Evolutionary conservation across 2,329 filamentous ascomycete genomes (phyloP).

Genomic region (Westerdykella aurantiaca): DNA sequence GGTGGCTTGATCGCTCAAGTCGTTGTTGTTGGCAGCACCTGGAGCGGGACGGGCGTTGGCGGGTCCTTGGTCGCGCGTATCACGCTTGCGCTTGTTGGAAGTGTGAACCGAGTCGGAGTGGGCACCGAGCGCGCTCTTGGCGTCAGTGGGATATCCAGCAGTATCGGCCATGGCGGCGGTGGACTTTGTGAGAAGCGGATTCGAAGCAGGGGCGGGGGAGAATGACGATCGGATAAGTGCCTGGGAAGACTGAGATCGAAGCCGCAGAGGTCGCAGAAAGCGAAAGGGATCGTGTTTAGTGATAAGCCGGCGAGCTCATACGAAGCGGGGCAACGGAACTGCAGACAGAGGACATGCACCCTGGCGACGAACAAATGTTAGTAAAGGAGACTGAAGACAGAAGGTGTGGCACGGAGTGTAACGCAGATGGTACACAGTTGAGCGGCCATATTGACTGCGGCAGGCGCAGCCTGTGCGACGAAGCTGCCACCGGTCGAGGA

Average conservation of each 20-base stretch:
- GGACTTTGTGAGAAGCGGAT: background rate
- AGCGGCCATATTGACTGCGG: conserved; percentile 25
- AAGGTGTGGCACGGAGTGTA: conserved; percentile 22
- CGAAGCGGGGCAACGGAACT: conserved; percentile 13
- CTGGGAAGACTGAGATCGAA: conserved; percentile 11
- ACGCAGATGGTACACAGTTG: conserved; percentile 18
- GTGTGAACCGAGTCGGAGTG: conserved; percentile 21
- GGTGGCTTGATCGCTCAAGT: conserved; percentile 34
- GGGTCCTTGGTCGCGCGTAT: conserved; percentile 40
- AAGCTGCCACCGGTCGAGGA: conserved; percentile 33
- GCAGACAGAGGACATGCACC: conserved; percentile 20
- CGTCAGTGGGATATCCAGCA: conserved; percentile 34
- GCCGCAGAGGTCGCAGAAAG: conserved; percentile 12
- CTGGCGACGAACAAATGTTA: conserved; percentile 33
- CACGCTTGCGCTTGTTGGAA: conserved; percentile 44
- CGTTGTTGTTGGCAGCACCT: conserved; percentile 21
- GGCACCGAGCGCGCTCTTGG: conserved; percentile 26
- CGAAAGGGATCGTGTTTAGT: conserved; percentile 4
- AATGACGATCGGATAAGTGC: background rate
- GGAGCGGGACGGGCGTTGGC: conserved; percentile 32
- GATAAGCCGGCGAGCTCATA: conserved; percentile 23
- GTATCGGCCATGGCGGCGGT: conserved; percentile 32
- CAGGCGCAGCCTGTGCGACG: conserved; percentile 25
- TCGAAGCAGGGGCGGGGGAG: too few relatives aligned
- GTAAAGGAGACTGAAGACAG: conserved; percentile 23